Percentiles rank a stretch among this genome's conserved stretches.
phyloP scores from a whole-genome alignment of 768 basidiomycete genomes.

The Mycena crocata region DNA sequence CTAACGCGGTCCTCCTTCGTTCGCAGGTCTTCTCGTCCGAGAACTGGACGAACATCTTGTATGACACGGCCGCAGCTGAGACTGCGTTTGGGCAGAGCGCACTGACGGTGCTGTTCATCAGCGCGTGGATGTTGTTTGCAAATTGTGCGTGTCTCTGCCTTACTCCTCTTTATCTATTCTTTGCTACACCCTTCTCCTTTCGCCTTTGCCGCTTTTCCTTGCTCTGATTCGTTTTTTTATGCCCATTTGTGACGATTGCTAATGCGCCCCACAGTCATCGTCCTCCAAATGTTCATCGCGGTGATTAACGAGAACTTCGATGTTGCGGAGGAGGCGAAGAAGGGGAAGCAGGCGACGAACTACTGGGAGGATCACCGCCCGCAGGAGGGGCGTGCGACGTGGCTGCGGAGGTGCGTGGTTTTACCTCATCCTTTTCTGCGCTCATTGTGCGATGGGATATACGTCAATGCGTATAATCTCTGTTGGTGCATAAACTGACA shows the following conservation, averaged over 20 bases:
- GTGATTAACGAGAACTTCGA: slow-evolving; percentile 97
- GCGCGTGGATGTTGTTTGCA: slow-evolving; percentile 90
- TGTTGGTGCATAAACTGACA: slow-evolving; percentile 72
- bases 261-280: slow-evolving; percentile 71
- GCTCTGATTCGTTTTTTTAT: slow-evolving; percentile 6
- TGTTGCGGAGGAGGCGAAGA: slow-evolving; percentile 92
- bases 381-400: neutral
- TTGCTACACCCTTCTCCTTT: too few species aligned
- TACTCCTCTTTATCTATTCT: neutral
- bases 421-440: too few species aligned
- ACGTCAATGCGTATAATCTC: too few species aligned
- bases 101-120: slow-evolving; percentile 77
- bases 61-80: slow-evolving; percentile 72
- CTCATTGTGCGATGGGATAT: too few species aligned
- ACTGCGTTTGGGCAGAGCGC: slow-evolving; percentile 72
- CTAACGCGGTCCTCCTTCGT: too few species aligned
- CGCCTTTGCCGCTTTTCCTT: too few species aligned
- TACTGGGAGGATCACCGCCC: slow-evolving; percentile 57
- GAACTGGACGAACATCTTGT: slow-evolving; percentile 89
- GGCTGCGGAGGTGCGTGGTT: too few species aligned
- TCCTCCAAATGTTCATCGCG: slow-evolving; percentile 96
- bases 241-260: slow-evolving; percentile 4
- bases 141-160: slow-evolving; percentile 72
- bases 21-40: slow-evolving; percentile 77
- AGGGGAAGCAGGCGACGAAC: slow-evolving; percentile 79